Evolutionary conservation across 768 basidiomycete genomes (phyloP), one percentile per base, ranked within the genome.

Genomic region (Pleurotus cornucopiae): DNA sequence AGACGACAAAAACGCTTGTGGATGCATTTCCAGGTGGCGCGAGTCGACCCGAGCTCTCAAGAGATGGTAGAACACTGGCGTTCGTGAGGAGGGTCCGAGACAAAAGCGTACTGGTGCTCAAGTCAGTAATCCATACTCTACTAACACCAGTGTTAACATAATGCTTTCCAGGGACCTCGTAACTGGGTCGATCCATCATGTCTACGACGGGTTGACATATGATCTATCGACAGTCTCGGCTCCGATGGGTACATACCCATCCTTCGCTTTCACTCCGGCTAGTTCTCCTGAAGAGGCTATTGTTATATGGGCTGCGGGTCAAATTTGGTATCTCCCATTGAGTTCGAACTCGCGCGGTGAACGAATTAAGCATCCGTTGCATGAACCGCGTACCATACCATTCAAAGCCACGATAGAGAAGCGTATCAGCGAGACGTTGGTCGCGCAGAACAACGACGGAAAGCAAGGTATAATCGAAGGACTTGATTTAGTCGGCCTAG

Each of bases 191-290:
- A 70, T 86, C 39, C 80, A 78, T 60, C 69, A 89, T 62, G 66
- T 83, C 14, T 89, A 85, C 84, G 69, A 88, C 54, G 88, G 86
- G 0, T 72, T 90, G 30, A 84, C 78, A 2, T 88, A 87, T 62
- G 88, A 90, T 64, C 72, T 84, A n/a, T 74, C 74, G 18, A 65
- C 67, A 7, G 73, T 88, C 49, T 88, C 82, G 6, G 85, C 87
- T 12, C 88, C 88, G 0, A 89, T 89, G 86, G 86, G 87, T 9
- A 90, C 88, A 40, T 90, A 90, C 61, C 88, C 88, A 0, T 84
- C 86, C 1, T 90, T 86, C 63, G 76, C 87, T 6, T 89, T 89
- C 67, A 77, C 83, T 0, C 84, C 83, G 0, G 67, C 71, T 14
- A 7, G 11, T n/a, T 12, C 38, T 7, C 14, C 51, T 9, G 81